These are phyloP conservation scores for Backusella parvicylindrica DNA, from an alignment of 192 early-diverging fungal species.

Conservation along the genomic window DNA sequence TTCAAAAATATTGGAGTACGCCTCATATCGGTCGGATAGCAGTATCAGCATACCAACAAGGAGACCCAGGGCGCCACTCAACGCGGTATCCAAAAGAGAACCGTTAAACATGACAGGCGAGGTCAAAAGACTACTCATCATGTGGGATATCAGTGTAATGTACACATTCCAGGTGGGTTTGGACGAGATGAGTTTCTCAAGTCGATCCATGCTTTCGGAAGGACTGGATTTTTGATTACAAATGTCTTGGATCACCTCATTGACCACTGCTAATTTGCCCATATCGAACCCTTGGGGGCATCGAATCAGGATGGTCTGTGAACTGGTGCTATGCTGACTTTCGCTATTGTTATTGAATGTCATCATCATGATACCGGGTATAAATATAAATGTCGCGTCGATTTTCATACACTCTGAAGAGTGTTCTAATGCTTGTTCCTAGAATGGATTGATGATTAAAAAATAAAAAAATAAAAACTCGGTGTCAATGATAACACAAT, in stretches of 20 bases:
- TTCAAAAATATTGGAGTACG: constrained; percentile 65
- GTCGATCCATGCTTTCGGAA: constrained; percentile 39
- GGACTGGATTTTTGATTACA: constrained; percentile 43
- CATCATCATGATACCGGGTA: constrained; percentile 66
- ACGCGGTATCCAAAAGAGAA: constrained; percentile 48
- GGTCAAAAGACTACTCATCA: constrained; percentile 50
- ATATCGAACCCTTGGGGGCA: constrained; percentile 62
- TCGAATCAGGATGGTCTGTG: constrained; percentile 65
- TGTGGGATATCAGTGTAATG: constrained; percentile 45
- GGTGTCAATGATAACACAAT: background rate
- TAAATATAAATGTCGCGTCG: constrained; percentile 55
- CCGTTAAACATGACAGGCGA: constrained; percentile 61
- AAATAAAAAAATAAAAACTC: background rate
- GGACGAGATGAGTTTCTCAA: constrained; percentile 51
- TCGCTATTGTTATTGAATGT: constrained; percentile 54
- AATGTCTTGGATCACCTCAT: constrained; percentile 49
- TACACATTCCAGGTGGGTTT: constrained; percentile 55
- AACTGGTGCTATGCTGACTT: constrained; percentile 42
- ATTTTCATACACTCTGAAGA: constrained; percentile 47
- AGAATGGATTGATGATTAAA: background rate
- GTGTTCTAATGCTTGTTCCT: constrained; percentile 39
- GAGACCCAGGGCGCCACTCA: constrained; percentile 50
- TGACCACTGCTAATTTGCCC: constrained; percentile 59
- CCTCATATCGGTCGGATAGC: constrained; percentile 51
- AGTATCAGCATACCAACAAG: constrained; percentile 56